phyloP scores from a whole-genome alignment of 208 protist species.

The Trypanosoma cruzi region DNA sequence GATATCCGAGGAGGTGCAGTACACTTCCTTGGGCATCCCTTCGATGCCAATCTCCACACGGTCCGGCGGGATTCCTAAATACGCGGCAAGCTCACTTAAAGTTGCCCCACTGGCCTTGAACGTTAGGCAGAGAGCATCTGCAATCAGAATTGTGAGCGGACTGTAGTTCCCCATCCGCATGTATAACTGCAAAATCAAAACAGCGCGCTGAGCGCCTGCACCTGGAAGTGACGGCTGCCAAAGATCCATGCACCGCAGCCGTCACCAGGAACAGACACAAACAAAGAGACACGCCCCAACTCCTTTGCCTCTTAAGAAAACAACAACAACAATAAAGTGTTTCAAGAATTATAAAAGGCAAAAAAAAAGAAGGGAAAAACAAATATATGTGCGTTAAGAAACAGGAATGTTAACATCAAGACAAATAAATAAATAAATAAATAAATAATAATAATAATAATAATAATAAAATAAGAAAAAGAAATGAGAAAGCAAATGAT shows the following conservation, averaged over 20 bases:
- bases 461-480: neutral
- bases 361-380: conserved; percentile 16
- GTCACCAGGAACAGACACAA: neutral
- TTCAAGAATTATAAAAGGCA: conserved; percentile 3
- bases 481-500: neutral
- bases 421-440: neutral
- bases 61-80: conserved; percentile 60
- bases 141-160: conserved; percentile 60
- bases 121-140: conserved; percentile 71
- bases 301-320: conserved; percentile 3
- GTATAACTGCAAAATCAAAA: conserved; percentile 76
- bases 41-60: conserved; percentile 52
- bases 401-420: neutral
- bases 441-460: neutral
- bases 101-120: conserved; percentile 75
- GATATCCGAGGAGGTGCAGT: conserved; percentile 65
- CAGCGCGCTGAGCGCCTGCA: conserved; percentile 67
- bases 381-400: conserved; percentile 6
- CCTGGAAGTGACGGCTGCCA: conserved; percentile 67
- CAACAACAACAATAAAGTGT: conserved; percentile 8
- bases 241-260: conserved; percentile 30
- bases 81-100: conserved; percentile 61
- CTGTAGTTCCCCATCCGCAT: conserved; percentile 70
- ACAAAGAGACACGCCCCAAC: neutral
- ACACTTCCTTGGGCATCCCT: conserved; percentile 62